Conservation (phyloP, 805 yeast genomes). For the Kazachstania taianensis region DNA sequence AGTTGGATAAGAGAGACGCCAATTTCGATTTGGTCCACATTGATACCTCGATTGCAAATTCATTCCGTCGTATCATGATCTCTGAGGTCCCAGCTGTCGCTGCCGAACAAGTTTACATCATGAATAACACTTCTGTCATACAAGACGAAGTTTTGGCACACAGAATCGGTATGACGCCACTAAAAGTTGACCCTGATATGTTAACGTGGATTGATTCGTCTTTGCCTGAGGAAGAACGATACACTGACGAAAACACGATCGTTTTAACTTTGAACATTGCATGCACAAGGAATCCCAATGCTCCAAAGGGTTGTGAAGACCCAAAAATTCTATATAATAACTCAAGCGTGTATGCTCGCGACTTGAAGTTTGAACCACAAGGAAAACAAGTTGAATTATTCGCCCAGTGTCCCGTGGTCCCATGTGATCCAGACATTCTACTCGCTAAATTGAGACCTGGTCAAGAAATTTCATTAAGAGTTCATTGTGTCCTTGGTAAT, state of each 20-base stretch:
- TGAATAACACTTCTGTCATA: conserved; percentile 91
- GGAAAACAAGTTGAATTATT: conserved; percentile 73
- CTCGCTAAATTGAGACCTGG: conserved; percentile 93
- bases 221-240: conserved; percentile 56
- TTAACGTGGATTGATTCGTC: conserved; percentile 70
- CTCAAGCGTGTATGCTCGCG: conserved; percentile 80
- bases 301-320: conserved; percentile 66
- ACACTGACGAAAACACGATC: conserved; percentile 81
- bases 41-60: conserved; percentile 91
- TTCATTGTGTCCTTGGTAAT: conserved; percentile 82
- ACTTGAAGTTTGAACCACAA: conserved; percentile 82
- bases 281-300: conserved; percentile 79
- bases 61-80: conserved; percentile 93
- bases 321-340: conserved; percentile 78
- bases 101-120: conserved; percentile 80
- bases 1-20: conserved; percentile 56
- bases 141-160: conserved; percentile 96
- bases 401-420: conserved; percentile 54
- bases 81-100: conserved; percentile 96
- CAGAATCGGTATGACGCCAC: conserved; percentile 86
- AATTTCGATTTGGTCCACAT: conserved; percentile 80
- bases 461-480: conserved; percentile 85
- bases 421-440: conserved; percentile 81
- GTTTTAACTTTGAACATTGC: conserved; percentile 71
- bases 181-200: conserved; percentile 83